Evolutionary conservation across 768 basidiomycete genomes (phyloP), one percentile per base, ranked within the genome.

Genomic region (Collybia sp.): DNA sequence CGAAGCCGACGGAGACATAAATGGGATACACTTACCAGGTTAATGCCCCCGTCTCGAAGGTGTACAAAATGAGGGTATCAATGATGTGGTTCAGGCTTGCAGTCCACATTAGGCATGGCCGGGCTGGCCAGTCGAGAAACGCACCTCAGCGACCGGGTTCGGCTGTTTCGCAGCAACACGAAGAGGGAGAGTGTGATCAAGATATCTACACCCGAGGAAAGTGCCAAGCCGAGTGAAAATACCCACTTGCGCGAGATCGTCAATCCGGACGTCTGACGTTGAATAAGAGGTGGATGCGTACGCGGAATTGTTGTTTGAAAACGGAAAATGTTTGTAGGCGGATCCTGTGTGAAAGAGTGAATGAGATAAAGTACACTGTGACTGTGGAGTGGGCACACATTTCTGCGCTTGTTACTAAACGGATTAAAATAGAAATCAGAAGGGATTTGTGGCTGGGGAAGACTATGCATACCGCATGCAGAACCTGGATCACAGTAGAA

Each of bases 161-260:
- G 67, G 5, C 60, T 65, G n/a, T 41, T 54, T 44, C 57, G 64
- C 2, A 73, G 52, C 2, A 68, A 61, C 43, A 68, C 48, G 6
- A 62, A 67, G 31, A 73, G 57, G 42, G 58, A 62, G 4, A 52
- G 50, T 2, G 71, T 64, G 40, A 73, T 62, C 31, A 73, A 42
- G 19, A 73, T 51, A 45, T 73, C 72, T 1, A 70, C 60, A 16
- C 57, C 52, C 13, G 67, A 67, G 2, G 72, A 73, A 32, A 73
- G 56, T 1, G 69, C 63, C 9, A 73, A 57, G 13, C 72, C 72
- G 10, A 68, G 57, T 9, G 73, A 71, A 39, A 74, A 73, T 6
- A 72, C 49, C 70, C 72, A 74, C 72, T 74, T 40, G 30, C 31
- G 19, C 30, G 25, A 35, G 31, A 25, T 41, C 15, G 10, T 34